Evolutionary conservation across 371 early-diverging fungal species (phyloP), one percentile per base, ranked within the genome.

Genomic region (Capniomyces stellatus): DNA sequence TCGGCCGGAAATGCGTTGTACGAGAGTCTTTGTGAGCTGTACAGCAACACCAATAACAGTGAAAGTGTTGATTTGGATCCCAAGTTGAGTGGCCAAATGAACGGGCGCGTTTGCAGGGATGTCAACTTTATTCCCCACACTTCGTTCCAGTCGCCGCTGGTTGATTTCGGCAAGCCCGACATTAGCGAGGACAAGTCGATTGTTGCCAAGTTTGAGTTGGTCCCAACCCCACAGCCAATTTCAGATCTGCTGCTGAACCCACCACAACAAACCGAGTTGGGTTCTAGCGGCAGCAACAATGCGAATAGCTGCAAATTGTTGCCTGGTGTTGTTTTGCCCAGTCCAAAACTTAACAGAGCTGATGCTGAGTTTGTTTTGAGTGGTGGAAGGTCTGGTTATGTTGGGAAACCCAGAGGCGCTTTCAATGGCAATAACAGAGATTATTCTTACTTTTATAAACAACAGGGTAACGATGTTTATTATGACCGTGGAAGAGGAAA

Each of bases 401-500:
- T 54, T 19, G 61, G 65, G 13, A 31, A 53, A 30, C 44, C 54
- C 42, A 54, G 65, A n/a, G 49, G 51, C 21, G 12, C 43, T 19
- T 52, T 35, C n/a, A 35, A 35, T 35, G 68, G 66, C 40, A 67
- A 67, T 55, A 64, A 60, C 54, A 60, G 56, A n/a, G 68, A 67
- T 31, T 61, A 44, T 44, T 51, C 64, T 2, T 56, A 66, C 43
- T 67, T 67, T 25, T 68, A 67, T 55, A 55, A 59, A 12, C 63
- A 68, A 53, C 63, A 64, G 29, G 68, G 68, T 19, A 64, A 62
- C 47, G 68, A 67, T 22, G 68, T 63, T 31, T 68, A 58, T 23
- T 52, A 39, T 27, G 66, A 64, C 29, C 52, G 64, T n/a, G 64
- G 64, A 10, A 53, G 55, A 18, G 64, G 66, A 4, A 60, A 60